Base-by-base conservation (phyloP, 2,329 filamentous ascomycete species). In the Aureobasidium sp. region DNA sequence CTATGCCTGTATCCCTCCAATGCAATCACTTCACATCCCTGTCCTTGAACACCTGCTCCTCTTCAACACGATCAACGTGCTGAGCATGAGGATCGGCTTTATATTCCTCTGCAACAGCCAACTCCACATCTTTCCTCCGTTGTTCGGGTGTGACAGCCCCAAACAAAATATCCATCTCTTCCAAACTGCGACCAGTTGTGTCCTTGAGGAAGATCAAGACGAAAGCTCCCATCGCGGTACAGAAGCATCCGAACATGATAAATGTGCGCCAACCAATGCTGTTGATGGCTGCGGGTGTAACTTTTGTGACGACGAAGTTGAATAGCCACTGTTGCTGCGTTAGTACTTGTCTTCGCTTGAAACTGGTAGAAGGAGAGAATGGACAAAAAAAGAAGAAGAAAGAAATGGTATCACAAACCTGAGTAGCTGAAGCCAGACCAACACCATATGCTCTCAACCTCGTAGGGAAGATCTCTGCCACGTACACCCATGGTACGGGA, bases 401-500 rank as follows among this genome's bases (percentile, higher is more conserved):
- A 10, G 5, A 14, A 21, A 21, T 21, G 14, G 14, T 16, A 36
- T 29, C 11, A 49, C 45, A 10, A 45, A 57, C 53, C 53, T 57
- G 54, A 0, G 73, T 72, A 10, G 70, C 68, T 7, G 74, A 70
- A 11, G 72, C 71, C 47, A 74, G 67, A 0, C 72, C 74, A 2
- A 74, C 71, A 25, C 75, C 74, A 34, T 75, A 68, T 29, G 70
- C 73, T 14, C 75, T 71, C 14, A 76, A 71, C 2, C 74, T 70
- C 0, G 72, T 72, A 5, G 74, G 74, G 65, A 76, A 75, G 54
- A 75, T 75, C 66, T 74, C 34, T 11, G 62, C 62, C 2, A 63
- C 51, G 27, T 63, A 63, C 1, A 81, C 73, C 79, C 81, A 83
- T n/a, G 79, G 76, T 1, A 82, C 73, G 0, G 79, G 79, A 1